phyloP scores from a whole-genome alignment of 1,284 basidiomycete genomes.

The Fomitopsis pinicola region DNA sequence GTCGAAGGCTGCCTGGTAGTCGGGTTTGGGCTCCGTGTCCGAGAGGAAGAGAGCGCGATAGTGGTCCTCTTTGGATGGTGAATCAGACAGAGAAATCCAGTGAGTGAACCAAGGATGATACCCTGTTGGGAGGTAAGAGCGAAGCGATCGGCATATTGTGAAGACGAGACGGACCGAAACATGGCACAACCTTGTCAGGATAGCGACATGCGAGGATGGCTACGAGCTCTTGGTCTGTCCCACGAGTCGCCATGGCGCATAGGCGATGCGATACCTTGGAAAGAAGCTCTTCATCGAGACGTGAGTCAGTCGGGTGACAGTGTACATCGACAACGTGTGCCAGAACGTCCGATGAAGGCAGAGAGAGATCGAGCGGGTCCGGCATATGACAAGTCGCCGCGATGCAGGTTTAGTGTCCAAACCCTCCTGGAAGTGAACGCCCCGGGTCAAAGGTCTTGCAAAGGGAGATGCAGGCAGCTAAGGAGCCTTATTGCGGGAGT shows the following conservation, averaged over 20 bases:
- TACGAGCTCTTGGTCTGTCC: constrained; percentile 61
- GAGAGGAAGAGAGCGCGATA: constrained; percentile 58
- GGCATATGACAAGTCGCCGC: background rate
- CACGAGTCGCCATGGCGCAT: constrained; percentile 70
- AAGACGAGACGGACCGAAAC: constrained; percentile 56
- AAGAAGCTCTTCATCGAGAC: constrained; percentile 42
- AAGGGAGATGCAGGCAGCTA: background rate
- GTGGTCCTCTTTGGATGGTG: constrained; percentile 54
- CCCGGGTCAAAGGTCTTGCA: background rate
- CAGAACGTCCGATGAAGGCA: constrained; percentile 34
- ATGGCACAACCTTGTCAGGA: constrained; percentile 67
- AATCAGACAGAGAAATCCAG: constrained; percentile 46
- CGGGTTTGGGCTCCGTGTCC: constrained; percentile 8
- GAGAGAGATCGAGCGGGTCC: background rate
- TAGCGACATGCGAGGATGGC: constrained; percentile 51
- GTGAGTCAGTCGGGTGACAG: constrained; percentile 76
- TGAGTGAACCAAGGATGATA: constrained; percentile 85
- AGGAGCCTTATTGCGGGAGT: background rate
- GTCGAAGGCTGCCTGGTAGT: constrained; percentile 40
- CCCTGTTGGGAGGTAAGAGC: constrained; percentile 37
- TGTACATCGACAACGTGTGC: constrained; percentile 72
- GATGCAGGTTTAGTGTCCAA: background rate
- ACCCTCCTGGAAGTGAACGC: background rate
- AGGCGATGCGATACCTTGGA: constrained; percentile 53
- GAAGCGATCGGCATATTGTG: background rate